Conservation (phyloP, 164 flowering plant species). For the Kingdonia uniflora region DNA sequence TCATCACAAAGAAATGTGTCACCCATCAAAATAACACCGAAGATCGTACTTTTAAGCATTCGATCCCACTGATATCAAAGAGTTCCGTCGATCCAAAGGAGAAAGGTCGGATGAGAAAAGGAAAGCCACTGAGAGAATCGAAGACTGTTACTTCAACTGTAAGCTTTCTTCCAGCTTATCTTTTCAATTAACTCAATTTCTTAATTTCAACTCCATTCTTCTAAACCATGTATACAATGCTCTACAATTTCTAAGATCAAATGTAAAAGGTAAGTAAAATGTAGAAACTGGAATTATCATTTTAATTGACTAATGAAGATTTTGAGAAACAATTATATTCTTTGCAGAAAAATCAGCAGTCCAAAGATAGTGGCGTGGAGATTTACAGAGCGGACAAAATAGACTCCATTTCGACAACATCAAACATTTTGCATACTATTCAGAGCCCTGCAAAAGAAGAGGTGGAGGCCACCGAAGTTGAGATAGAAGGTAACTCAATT, state of each 20-base stretch:
- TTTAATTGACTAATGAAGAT: no score
- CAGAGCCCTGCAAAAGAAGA: constrained; percentile 12
- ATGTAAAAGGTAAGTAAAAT: no score
- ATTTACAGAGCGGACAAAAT: constrained; percentile 5
- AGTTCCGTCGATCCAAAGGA: constrained; percentile 15
- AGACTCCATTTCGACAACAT: constrained; percentile 1
- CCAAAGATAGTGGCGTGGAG: constrained; percentile 17
- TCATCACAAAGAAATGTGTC: constrained; percentile 11
- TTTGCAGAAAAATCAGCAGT: constrained; percentile 24
- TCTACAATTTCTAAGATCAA: no score
- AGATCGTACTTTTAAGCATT: constrained; percentile 6
- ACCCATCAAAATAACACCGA: constrained; percentile 4
- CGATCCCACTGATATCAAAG: constrained; percentile 5
- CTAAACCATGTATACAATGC: no score
- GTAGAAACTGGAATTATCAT: no score
- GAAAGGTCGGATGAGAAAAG: constrained; percentile 16
- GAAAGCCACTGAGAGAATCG: constrained; percentile 15
- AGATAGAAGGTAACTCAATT: constrained; percentile 24
- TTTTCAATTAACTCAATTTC: no score
- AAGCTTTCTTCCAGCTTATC: constrained; percentile 14
- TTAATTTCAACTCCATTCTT: no score
- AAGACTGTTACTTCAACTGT: constrained; percentile 16
- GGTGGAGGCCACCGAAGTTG: constrained; percentile 11
- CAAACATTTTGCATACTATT: background rate
- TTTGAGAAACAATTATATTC: background rate